Conservation (phyloP, 2,329 filamentous ascomycete species). For the Cephalotrichum gorgonifer region DNA sequence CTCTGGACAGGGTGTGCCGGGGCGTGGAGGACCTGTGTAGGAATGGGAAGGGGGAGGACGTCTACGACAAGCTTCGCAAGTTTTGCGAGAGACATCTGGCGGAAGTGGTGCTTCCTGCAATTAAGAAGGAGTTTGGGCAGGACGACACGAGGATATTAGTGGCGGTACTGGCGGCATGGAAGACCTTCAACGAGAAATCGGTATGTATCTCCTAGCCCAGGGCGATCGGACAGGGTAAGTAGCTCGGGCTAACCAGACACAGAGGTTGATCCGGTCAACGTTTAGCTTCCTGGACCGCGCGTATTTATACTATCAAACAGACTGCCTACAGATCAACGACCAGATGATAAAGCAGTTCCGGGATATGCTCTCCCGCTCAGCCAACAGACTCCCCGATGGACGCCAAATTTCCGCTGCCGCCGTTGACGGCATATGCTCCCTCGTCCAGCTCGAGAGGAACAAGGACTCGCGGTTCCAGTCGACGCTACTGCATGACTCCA, state of each 20-base stretch:
- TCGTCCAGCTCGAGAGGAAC: conserved; percentile 64
- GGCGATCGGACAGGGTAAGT: conserved; percentile 7
- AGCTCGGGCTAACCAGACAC: not conserved
- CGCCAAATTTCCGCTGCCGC: conserved; percentile 13
- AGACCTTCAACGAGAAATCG: conserved; percentile 50
- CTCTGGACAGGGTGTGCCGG: conserved; percentile 82
- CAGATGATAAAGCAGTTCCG: conserved; percentile 71
- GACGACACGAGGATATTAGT: conserved; percentile 54
- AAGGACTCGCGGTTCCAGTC: conserved; percentile 47
- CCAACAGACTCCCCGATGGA: conserved; percentile 9
- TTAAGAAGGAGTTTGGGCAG: conserved; percentile 31
- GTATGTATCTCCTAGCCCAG: conserved; percentile 4
- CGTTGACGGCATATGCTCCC: conserved; percentile 53
- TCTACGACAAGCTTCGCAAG: conserved; percentile 56
- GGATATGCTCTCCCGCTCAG: conserved; percentile 5
- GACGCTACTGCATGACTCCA: conserved; percentile 58
- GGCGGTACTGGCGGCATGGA: conserved; percentile 51
- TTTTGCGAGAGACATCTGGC: conserved; percentile 61
- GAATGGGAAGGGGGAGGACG: conserved; percentile 56
- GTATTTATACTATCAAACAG: conserved; percentile 67
- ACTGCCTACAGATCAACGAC: conserved; percentile 65
- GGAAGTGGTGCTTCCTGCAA: conserved; percentile 42
- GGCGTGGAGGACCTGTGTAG: conserved; percentile 88
- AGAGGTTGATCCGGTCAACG: conserved; percentile 72
- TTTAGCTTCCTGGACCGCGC: conserved; percentile 93